Percentiles rank a stretch among this genome's conserved stretches.
Conservation (phyloP, 495 filamentous ascomycete genomes). For the Lasiosphaeria miniovina region DNA sequence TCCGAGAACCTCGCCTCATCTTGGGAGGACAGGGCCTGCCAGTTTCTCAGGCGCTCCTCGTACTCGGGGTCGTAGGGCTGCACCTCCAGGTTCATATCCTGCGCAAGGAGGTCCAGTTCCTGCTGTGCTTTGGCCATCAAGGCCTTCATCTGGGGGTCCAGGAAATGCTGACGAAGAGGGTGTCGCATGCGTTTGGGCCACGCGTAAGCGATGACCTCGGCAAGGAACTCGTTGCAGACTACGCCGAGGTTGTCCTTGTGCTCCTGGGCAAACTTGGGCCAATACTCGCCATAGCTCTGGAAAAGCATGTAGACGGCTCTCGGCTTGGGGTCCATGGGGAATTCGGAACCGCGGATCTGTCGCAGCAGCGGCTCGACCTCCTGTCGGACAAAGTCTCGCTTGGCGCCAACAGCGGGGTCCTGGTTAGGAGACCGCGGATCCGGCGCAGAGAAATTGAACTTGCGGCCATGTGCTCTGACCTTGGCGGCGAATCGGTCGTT, state of each 20-base stretch:
- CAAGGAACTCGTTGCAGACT: slow-evolving; percentile 43
- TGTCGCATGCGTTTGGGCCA: slow-evolving; percentile 42
- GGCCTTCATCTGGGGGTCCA: slow-evolving; percentile 35
- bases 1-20: slow-evolving; percentile 32
- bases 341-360: slow-evolving; percentile 41
- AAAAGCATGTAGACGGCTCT: slow-evolving; percentile 42
- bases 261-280: slow-evolving; percentile 40
- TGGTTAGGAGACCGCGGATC: slow-evolving; percentile 7
- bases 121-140: slow-evolving; percentile 35
- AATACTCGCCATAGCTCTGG: slow-evolving; percentile 38
- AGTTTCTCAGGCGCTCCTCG: slow-evolving; percentile 34
- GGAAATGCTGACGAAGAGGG: slow-evolving; percentile 35
- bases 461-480: slow-evolving; percentile 37
- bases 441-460: slow-evolving; percentile 30
- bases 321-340: slow-evolving; percentile 40
- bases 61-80: slow-evolving; percentile 43
- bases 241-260: slow-evolving; percentile 43
- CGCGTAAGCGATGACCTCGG: slow-evolving; percentile 39
- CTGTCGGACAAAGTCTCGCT: slow-evolving; percentile 33
- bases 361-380: slow-evolving; percentile 36
- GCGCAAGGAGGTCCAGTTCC: slow-evolving; percentile 35
- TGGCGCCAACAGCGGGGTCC: slow-evolving; percentile 11
- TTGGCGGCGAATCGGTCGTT: slow-evolving; percentile 36
- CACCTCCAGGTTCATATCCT: slow-evolving; percentile 39
- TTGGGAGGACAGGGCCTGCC: slow-evolving; percentile 25